phyloP scores from a whole-genome alignment of 805 yeast genomes.

The Nakazawaea holstii region DNA sequence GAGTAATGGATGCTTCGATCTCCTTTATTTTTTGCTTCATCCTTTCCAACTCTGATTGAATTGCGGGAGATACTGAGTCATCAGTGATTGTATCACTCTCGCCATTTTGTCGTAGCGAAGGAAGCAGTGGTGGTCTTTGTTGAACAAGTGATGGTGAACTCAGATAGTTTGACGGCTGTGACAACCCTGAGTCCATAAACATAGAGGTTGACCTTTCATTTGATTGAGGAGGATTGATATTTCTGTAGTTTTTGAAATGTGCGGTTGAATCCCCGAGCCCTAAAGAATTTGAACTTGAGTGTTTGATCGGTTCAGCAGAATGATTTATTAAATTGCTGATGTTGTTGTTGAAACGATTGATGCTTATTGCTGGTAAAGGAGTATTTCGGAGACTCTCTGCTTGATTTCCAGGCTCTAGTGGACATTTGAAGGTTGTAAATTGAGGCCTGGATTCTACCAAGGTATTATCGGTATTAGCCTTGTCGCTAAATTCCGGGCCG shows the following conservation, averaged over 20 bases:
- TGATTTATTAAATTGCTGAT: constrained; percentile 1
- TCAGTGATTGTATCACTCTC: background rate
- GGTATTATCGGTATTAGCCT: background rate
- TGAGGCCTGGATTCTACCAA: background rate
- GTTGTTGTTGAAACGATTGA: background rate
- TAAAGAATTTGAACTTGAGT: background rate
- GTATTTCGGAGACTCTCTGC: background rate
- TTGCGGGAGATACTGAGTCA: background rate
- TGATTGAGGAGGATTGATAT: constrained; percentile 4
- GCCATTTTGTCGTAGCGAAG: background rate
- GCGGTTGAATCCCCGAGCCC: background rate
- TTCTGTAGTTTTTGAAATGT: background rate
- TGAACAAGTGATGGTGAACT: background rate
- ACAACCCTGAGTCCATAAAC: background rate
- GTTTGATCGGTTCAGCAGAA: background rate
- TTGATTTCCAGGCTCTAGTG: background rate
- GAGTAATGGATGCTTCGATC: constrained; percentile 39
- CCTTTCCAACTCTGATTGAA: constrained; percentile 24
- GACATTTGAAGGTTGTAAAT: too few relatives aligned
- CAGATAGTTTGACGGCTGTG: background rate
- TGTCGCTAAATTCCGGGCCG: background rate
- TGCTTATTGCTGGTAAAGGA: too few relatives aligned
- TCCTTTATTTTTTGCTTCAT: constrained; percentile 38
- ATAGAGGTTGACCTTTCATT: constrained; percentile 2
- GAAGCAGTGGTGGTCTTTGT: background rate